A percentile compares a stretch with the other conserved stretches of the same genome.
Conservation (phyloP, 495 filamentous ascomycete species). For the Polyplosphaeria fusca region DNA sequence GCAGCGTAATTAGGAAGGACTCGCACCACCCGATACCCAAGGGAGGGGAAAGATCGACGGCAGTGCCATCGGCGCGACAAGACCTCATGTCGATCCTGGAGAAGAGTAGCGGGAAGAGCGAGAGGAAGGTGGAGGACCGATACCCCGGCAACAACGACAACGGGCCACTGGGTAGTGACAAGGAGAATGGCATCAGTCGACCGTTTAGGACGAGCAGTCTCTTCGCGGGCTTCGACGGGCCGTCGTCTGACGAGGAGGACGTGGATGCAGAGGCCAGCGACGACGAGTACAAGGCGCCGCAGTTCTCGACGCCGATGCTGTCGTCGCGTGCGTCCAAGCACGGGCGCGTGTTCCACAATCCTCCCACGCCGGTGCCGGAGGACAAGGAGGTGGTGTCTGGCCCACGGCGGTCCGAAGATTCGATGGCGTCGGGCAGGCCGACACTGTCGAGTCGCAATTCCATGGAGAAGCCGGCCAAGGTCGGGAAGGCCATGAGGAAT, state of each 20-base stretch:
- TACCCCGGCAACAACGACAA: slow-evolving; percentile 85
- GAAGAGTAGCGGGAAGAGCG: slow-evolving; percentile 13
- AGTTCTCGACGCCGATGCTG: slow-evolving; percentile 27
- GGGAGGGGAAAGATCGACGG: not conserved
- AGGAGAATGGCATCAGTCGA: slow-evolving; percentile 57
- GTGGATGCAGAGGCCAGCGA: slow-evolving; percentile 47
- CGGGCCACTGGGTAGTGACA: slow-evolving; percentile 62
- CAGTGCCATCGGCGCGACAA: slow-evolving; percentile 13
- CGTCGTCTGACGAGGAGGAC: slow-evolving; percentile 52
- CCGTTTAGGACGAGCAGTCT: slow-evolving; percentile 75
- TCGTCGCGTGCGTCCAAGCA: slow-evolving; percentile 35
- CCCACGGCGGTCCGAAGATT: slow-evolving; percentile 25
- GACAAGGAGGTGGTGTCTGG: slow-evolving; percentile 40
- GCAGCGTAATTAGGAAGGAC: slow-evolving; percentile 32
- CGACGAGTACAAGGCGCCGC: slow-evolving; percentile 41
- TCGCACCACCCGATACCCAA: slow-evolving; percentile 11
- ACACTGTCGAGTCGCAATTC: slow-evolving; percentile 27
- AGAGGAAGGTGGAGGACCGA: slow-evolving; percentile 52
- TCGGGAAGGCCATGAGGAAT: slow-evolving; percentile 30
- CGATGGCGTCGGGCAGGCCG: slow-evolving; percentile 3
- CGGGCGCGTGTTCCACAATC: slow-evolving; percentile 39
- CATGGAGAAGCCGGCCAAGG: slow-evolving; percentile 30
- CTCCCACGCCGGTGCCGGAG: slow-evolving; percentile 44
- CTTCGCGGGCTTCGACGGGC: slow-evolving; percentile 78
- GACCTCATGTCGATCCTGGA: slow-evolving; percentile 14